Evolutionary conservation across 805 yeast genomes (phyloP).

Genomic region (Wickerhamiella musiphila): DNA sequence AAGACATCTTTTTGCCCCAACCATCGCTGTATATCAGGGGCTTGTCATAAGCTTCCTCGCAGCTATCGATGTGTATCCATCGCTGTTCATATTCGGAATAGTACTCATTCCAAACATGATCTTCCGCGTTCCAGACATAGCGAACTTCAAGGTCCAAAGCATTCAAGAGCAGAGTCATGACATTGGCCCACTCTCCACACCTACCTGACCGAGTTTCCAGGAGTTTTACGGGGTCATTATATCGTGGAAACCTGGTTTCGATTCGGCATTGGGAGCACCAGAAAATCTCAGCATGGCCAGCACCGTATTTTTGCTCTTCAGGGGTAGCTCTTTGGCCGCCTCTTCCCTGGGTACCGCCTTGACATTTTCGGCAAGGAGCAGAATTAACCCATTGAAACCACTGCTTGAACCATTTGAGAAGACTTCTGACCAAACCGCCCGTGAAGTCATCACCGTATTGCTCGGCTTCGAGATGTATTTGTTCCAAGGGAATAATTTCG

Average conservation of each 20-base stretch:
- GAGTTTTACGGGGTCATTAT: conserved; percentile 47
- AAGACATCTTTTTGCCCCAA: conserved; percentile 92
- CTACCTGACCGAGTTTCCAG: conserved; percentile 53
- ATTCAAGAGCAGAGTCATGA: conserved; percentile 52
- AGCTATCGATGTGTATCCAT: conserved; percentile 79
- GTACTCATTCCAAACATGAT: conserved; percentile 90
- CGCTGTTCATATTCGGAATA: conserved; percentile 40
- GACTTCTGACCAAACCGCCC: conserved; percentile 40
- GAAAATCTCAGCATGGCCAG: conserved; percentile 47
- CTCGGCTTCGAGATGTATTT: conserved; percentile 46
- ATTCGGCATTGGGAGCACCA: conserved; percentile 35
- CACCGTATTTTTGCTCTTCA: conserved; percentile 32
- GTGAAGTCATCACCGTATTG: conserved; percentile 26
- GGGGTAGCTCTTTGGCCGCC: conserved; percentile 29
- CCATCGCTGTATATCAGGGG: conserved; percentile 63
- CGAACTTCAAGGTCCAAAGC: conserved; percentile 51
- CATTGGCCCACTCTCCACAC: conserved; percentile 93
- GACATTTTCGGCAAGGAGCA: conserved; percentile 44
- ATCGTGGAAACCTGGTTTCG: conserved; percentile 51
- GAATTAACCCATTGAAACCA: conserved; percentile 74
- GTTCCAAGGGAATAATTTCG: conserved; percentile 42
- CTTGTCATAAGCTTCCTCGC: conserved; percentile 73
- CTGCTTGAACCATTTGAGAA: conserved; percentile 52
- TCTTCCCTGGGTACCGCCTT: conserved; percentile 24
- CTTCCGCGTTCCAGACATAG: conserved; percentile 77